Evolutionary conservation across 2,329 filamentous ascomycete genomes (phyloP), one percentile per base, ranked within the genome.

Genomic region (Albophoma yamanashiensis): DNA sequence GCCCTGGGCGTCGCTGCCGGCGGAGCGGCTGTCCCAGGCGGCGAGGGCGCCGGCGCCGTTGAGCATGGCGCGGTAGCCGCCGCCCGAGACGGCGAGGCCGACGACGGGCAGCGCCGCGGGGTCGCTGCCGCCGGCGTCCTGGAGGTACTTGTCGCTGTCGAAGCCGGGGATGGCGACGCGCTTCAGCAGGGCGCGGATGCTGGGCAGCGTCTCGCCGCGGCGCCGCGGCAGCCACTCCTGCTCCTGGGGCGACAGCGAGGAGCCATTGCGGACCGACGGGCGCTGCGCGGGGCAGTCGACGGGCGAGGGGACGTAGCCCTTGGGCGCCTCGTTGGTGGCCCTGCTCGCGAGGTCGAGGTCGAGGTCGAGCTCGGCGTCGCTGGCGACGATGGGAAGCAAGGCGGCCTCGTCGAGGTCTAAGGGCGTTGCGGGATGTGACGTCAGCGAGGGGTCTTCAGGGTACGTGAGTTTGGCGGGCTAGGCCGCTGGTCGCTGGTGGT

Each of bases 61-160:
- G 77, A 92, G 78, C 76, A 95, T 79, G n/a, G 92, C 91, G 60
- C 92, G 82, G 71, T 94, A 96, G 42, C 92, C 92, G 70, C 92
- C 92, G 15, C 91, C 91, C 0, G 90, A 94, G 53, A 89, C 78
- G 14, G 91, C 89, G 63, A 96, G 83, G 20, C 80, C 91, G 62
- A 96, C 86, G 65, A 79, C 81, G 58, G 80, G 80, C 62, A 80
- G 71, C 34, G 75, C 73, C 0, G 66, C 70, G 8, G 66, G 57
- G 55, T 73, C 60, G 9, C 39, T 67, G 58, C 72, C 67, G 58
- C 72, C 67, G 34, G 64, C 73, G 61, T 72, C 62, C 25, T 64
- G 58, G 66, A 97, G 85, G 70, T 94, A 97, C 1, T 75, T 70
- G 1, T 78, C 78, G n/a, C 86, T 87, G 73, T 96, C 87, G 63